These are phyloP conservation scores for Cadophora luteo-olivacea DNA, from an alignment of 2,329 filamentous ascomycete genomes.

Conservation along the genomic window DNA sequence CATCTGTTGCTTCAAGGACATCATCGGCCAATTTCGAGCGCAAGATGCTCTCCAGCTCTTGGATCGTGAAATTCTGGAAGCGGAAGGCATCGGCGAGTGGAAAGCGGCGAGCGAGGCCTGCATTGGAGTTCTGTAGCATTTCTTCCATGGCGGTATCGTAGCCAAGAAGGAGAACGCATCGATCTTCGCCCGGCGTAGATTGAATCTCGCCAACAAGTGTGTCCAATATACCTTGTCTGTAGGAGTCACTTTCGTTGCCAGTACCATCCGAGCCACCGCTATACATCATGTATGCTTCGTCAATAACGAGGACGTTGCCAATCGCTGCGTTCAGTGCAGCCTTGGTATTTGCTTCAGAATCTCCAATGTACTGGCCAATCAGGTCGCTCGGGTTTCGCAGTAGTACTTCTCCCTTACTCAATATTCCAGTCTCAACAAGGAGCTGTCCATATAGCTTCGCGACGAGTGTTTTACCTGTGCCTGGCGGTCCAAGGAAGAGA, in stretches of 20 bases:
- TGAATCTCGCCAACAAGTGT: constrained; percentile 77
- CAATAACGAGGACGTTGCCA: constrained; percentile 59
- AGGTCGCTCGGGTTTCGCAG: constrained; percentile 44
- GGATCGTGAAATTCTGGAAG: constrained; percentile 70
- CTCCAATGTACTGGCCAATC: constrained; percentile 60
- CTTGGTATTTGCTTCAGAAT: constrained; percentile 73
- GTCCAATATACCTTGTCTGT: constrained; percentile 70
- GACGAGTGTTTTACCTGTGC: constrained; percentile 78
- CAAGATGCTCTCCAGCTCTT: constrained; percentile 59
- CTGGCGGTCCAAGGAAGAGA: constrained; percentile 73
- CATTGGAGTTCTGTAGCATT: constrained; percentile 62
- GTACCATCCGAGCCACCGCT: constrained; percentile 31
- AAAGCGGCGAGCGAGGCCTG: constrained; percentile 70
- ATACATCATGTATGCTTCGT: constrained; percentile 63
- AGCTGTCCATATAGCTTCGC: constrained; percentile 75
- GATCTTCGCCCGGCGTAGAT: constrained; percentile 70
- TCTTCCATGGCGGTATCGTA: constrained; percentile 71
- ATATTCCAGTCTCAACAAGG: constrained; percentile 62
- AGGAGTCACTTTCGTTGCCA: constrained; percentile 58
- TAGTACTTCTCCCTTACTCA: constrained; percentile 59
- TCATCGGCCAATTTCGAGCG: constrained; percentile 55
- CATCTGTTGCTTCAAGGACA: constrained; percentile 51
- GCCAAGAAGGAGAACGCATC: constrained; percentile 70
- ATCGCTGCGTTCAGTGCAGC: constrained; percentile 68
- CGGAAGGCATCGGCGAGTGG: constrained; percentile 66